Conservation (phyloP, 441 rosid species). For the Croton setiger region DNA sequence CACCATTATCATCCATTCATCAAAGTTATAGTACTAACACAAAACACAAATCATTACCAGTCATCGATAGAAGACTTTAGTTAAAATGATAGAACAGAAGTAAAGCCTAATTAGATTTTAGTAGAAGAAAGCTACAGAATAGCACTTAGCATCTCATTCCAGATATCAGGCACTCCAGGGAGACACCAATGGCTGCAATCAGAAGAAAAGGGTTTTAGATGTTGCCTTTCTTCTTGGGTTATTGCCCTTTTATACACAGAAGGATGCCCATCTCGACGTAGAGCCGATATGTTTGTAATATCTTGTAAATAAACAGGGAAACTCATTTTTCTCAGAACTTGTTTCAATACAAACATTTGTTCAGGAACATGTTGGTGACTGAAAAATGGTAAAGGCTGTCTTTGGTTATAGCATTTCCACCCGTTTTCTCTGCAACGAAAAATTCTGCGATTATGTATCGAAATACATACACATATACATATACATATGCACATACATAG, state of each 20-base stretch:
- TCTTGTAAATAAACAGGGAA: conserved; percentile 76
- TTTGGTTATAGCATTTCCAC: conserved; percentile 82
- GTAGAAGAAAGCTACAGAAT: conserved; percentile 37
- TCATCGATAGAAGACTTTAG: too few relatives aligned
- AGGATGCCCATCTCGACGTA: conserved; percentile 88
- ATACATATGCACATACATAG: background rate
- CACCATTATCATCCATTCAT: too few relatives aligned
- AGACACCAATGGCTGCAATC: conserved; percentile 98
- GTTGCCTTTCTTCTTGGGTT: conserved; percentile 49
- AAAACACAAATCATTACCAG: too few relatives aligned
- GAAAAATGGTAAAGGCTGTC: conserved; percentile 48
- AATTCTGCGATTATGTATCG: background rate
- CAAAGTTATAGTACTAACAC: too few relatives aligned
- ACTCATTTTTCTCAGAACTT: conserved; percentile 63
- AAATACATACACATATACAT: background rate
- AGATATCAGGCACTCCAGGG: conserved; percentile 90
- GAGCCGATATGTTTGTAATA: conserved; percentile 69
- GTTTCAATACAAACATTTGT: conserved; percentile 55
- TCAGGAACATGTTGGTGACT: conserved; percentile 65
- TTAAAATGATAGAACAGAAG: too few relatives aligned
- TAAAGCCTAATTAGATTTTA: conserved; percentile 1
- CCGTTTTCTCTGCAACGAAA: conserved; percentile 63
- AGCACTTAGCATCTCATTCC: conserved; percentile 86
- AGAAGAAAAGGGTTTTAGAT: conserved; percentile 35
- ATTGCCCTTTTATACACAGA: conserved; percentile 64